phyloP scores from a whole-genome alignment of 352 stramenopile species.

The Phytophthora aleatoria region DNA sequence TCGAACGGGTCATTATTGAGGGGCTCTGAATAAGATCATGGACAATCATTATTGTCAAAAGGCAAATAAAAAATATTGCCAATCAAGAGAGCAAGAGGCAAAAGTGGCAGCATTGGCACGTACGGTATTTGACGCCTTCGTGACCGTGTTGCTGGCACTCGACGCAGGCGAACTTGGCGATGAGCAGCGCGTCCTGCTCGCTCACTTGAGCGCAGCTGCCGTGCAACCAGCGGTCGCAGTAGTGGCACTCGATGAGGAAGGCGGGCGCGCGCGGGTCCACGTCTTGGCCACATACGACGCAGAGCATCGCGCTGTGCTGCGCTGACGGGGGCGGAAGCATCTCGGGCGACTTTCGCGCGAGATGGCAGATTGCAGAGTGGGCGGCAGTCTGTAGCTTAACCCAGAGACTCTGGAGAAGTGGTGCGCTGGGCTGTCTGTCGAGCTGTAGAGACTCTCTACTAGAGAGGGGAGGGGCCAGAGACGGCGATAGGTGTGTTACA shows the following conservation, averaged over 20 bases:
- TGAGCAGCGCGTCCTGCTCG: conserved; percentile 62
- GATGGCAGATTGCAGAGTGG: conserved; percentile 26
- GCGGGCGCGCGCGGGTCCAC: conserved; percentile 31
- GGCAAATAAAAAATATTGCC: background rate
- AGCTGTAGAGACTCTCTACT: background rate
- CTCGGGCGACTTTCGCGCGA: conserved; percentile 9
- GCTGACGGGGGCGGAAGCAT: conserved; percentile 17
- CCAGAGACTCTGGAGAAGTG: background rate
- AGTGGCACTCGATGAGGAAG: conserved; percentile 75
- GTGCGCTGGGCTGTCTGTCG: background rate
- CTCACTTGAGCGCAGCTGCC: conserved; percentile 55
- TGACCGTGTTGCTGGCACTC: conserved; percentile 48
- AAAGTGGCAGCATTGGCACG: background rate
- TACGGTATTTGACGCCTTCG: conserved; percentile 47
- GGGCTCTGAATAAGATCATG: conserved; percentile 10
- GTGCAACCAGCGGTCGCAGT: conserved; percentile 70
- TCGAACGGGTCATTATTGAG: conserved; percentile 20
- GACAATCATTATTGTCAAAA: background rate
- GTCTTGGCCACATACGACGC: conserved; percentile 35
- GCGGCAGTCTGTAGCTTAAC: conserved; percentile 6
- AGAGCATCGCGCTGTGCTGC: conserved; percentile 5
- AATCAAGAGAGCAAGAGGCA: background rate
- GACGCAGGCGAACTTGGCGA: conserved; percentile 59
- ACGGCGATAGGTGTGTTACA: conserved; percentile 23
- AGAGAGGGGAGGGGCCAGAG: conserved; percentile 13